Conservation (phyloP, 2,329 filamentous ascomycete genomes). For the Paecilomyces formosus region DNA sequence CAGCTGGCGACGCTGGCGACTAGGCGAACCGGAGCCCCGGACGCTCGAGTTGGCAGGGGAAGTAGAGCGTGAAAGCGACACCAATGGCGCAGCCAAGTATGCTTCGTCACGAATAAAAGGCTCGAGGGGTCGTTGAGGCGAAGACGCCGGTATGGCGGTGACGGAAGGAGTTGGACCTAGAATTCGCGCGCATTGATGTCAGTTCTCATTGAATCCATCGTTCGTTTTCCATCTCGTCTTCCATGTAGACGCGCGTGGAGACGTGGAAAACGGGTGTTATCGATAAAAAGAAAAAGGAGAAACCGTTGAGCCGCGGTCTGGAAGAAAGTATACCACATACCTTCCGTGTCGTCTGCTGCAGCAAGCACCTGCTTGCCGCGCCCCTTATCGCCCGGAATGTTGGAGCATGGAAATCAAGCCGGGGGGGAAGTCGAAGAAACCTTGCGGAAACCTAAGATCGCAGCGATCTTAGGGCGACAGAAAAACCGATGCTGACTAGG, state of each 20-base stretch:
- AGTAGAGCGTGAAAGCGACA: constrained; percentile 24
- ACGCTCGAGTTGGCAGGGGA: constrained; percentile 30
- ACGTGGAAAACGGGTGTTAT: neutral
- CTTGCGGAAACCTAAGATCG: constrained; percentile 10
- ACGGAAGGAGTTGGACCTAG: constrained; percentile 30
- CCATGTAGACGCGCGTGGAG: neutral
- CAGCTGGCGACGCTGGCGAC: constrained; percentile 14
- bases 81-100: constrained; percentile 17
- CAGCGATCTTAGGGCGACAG: neutral
- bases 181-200: constrained; percentile 4
- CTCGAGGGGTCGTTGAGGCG: constrained; percentile 20
- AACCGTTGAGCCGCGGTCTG: neutral
- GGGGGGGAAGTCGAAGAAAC: constrained; percentile 15
- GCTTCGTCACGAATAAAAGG: constrained; percentile 20
- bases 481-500: neutral
- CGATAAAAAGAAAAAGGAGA: neutral
- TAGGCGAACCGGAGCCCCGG: constrained; percentile 27
- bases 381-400: constrained; percentile 36
- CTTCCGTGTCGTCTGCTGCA: constrained; percentile 41
- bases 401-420: constrained; percentile 38
- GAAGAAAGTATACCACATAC: constrained; percentile 19
- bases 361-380: constrained; percentile 43
- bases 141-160: constrained; percentile 31
- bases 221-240: neutral
- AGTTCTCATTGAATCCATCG: neutral